Evolutionary conservation across 129 eudicot species (phyloP).

Genomic region (Escallonia rubra): DNA sequence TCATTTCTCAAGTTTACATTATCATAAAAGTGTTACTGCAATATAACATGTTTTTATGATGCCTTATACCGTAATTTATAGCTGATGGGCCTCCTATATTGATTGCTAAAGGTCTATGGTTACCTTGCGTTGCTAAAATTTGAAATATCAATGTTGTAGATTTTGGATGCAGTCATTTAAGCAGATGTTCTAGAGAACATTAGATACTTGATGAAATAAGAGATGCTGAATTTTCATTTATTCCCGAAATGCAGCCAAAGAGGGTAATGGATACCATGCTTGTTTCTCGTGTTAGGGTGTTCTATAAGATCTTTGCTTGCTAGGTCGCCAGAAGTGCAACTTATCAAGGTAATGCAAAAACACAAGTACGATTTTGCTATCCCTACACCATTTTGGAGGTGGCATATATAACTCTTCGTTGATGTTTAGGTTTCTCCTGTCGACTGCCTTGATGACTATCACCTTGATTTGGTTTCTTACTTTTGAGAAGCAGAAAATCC

Average conservation of each 20-base stretch:
- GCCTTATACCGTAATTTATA: no score
- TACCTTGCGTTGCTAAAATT: no score
- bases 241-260: constrained; percentile 92
- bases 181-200: constrained; percentile 99
- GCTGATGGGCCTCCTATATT: no score
- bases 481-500: no score
- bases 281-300: constrained; percentile 92
- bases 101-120: no score
- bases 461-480: no score
- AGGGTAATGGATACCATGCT: constrained; percentile 99
- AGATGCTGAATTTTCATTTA: constrained; percentile 88
- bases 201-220: constrained; percentile 98
- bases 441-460: constrained; percentile 54
- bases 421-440: constrained; percentile 70
- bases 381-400: constrained; percentile 3
- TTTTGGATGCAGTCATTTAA: constrained; percentile 93
- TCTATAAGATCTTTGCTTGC: constrained; percentile 92
- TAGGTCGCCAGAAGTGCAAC: constrained; percentile 90
- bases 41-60: no score
- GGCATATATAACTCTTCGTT: constrained; percentile 8
- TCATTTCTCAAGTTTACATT: no score
- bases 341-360: constrained; percentile 59
- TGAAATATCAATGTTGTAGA: constrained; percentile 54
- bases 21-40: no score
- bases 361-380: neutral